Evolutionary conservation across 1,139 yeast genomes (phyloP).

Genomic region (Protomyces inundatus): DNA sequence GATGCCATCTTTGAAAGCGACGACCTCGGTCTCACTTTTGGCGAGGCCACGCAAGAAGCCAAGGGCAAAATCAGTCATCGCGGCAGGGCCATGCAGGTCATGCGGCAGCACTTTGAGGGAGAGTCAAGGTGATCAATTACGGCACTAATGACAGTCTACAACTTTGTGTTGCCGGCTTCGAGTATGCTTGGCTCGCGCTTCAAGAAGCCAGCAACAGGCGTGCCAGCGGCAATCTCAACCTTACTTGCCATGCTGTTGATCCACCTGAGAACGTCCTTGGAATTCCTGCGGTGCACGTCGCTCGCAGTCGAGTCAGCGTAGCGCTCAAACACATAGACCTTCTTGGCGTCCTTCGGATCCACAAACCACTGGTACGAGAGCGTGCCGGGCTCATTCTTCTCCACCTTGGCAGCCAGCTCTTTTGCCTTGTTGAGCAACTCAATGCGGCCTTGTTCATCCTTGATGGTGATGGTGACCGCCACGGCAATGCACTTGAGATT

Average conservation of each 20-base stretch:
- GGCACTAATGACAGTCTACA: not conserved
- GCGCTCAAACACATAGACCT: conserved; percentile 20
- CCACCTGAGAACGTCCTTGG: not conserved
- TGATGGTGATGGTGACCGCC: not conserved
- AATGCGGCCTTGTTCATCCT: conserved; percentile 7
- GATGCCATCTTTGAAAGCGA: conserved; percentile 29
- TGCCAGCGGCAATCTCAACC: conserved; percentile 7
- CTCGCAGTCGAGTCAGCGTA: conserved; percentile 5
- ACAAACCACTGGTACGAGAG: conserved; percentile 19
- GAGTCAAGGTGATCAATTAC: not conserved
- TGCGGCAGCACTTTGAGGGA: conserved; percentile 53
- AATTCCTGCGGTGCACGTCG: not conserved
- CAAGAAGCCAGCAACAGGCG: conserved; percentile 16
- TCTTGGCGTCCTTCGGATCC: conserved; percentile 9
- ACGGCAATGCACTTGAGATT: conserved; percentile 9
- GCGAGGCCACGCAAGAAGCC: conserved; percentile 74
- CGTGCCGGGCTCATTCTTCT: conserved; percentile 13
- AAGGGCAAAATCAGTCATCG: conserved; percentile 87
- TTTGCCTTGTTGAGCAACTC: conserved; percentile 6
- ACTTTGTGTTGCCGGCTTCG: conserved; percentile 17
- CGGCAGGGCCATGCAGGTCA: conserved; percentile 69
- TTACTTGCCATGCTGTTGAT: conserved; percentile 2
- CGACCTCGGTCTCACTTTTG: conserved; percentile 44
- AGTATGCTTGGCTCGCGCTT: conserved; percentile 1
- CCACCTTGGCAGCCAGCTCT: not conserved